Percentiles rank a stretch among this genome's conserved stretches.
Conservation (phyloP, 225 moss, liverwort and hornwort species). For the Physcomitrium patens region DNA sequence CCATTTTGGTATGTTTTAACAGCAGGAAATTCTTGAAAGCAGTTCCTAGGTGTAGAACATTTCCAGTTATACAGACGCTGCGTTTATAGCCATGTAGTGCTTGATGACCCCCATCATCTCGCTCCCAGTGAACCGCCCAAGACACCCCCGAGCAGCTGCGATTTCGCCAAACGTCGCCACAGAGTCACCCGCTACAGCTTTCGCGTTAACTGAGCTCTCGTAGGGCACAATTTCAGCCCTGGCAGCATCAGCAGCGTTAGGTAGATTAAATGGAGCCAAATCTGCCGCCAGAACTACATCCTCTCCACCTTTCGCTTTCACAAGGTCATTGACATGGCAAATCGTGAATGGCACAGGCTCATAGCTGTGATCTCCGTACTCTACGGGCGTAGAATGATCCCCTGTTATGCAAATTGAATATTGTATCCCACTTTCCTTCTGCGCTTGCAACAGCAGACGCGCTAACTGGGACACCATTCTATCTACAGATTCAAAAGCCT, state of each 20-base stretch:
- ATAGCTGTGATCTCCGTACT: constrained; percentile 98
- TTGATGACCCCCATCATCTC: constrained; percentile 97
- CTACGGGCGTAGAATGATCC: constrained; percentile 96
- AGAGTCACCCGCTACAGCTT: constrained; percentile 80
- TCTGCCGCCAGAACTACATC: constrained; percentile 59
- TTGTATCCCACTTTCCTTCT: constrained; percentile 51
- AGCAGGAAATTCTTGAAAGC: too few species aligned
- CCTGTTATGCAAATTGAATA: constrained; percentile 82
- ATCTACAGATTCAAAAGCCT: constrained; percentile 89
- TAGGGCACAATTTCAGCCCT: constrained; percentile 35
- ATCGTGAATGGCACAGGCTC: constrained; percentile 97
- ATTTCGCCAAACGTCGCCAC: constrained; percentile 80
- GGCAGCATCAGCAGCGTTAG: constrained; percentile 53
- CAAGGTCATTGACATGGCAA: constrained; percentile 80
- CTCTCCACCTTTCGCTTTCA: constrained; percentile 81
- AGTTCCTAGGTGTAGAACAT: too few species aligned
- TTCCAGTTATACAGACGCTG: background rate
- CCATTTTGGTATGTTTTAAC: too few species aligned
- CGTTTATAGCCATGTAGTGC: constrained; percentile 52
- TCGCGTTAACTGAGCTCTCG: constrained; percentile 37
- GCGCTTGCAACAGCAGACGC: constrained; percentile 84
- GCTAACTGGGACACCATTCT: constrained; percentile 91
- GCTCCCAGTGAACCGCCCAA: constrained; percentile 88
- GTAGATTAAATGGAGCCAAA: constrained; percentile 71
- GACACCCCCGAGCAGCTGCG: constrained; percentile 83